Evolutionary conservation across 495 filamentous ascomycete species (phyloP).

Genomic region (Penicillium cinerascens): DNA sequence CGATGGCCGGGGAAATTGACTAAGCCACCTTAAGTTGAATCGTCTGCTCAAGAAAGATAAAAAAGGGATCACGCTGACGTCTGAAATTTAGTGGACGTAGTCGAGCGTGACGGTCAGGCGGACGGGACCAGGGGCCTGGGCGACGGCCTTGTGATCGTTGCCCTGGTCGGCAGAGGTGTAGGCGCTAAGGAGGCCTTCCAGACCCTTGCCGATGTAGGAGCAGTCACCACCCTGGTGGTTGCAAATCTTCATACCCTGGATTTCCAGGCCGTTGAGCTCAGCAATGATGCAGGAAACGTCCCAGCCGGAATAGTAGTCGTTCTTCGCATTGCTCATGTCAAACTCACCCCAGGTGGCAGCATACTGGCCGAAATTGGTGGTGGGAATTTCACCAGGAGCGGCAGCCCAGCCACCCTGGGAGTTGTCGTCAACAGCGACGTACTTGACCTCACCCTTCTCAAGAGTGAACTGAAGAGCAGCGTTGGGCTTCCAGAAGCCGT

Average conservation of each 20-base stretch:
- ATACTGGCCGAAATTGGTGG: conserved; percentile 30
- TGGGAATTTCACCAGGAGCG: conserved; percentile 30
- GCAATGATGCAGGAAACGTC: conserved; percentile 53
- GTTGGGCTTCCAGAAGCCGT: conserved; percentile 40
- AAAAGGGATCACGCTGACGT: conserved; percentile 9
- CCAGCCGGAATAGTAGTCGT: conserved; percentile 47
- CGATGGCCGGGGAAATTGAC: conserved; percentile 11
- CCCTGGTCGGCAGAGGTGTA: conserved; percentile 31
- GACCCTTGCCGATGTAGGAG: conserved; percentile 32
- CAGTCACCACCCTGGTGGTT: conserved; percentile 26
- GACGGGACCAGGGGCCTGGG: conserved; percentile 17
- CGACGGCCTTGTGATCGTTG: conserved; percentile 14
- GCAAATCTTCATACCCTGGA: conserved; percentile 46
- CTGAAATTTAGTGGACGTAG: conserved; percentile 18
- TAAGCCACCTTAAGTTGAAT: conserved; percentile 9
- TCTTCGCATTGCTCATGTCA: conserved; percentile 49
- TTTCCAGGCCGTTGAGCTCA: conserved; percentile 22
- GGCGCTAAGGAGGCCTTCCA: conserved; percentile 28
- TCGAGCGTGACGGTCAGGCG: conserved; percentile 36
- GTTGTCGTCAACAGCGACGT: conserved; percentile 48
- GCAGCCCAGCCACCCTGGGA: conserved; percentile 42
- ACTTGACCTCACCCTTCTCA: conserved; percentile 33
- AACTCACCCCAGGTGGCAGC: conserved; percentile 53
- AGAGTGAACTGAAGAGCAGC: conserved; percentile 42
- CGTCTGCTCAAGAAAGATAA: conserved; percentile 20